Conservation (phyloP, 2,329 filamentous ascomycete species). For the Colletotrichum nymphaeae region DNA sequence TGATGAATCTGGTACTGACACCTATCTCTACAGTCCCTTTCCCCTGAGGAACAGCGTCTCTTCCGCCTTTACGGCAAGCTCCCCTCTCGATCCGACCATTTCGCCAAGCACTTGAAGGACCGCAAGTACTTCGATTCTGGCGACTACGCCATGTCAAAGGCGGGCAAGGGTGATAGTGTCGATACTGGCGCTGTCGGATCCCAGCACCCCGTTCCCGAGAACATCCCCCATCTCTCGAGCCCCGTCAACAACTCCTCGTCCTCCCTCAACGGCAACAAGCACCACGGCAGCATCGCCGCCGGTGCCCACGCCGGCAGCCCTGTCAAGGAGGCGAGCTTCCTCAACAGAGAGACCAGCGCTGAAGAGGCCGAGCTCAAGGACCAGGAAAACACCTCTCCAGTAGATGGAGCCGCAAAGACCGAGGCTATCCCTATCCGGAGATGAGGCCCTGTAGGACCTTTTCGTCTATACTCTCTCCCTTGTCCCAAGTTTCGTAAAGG, state of each 20-base stretch:
- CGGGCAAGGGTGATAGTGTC: constrained; percentile 93
- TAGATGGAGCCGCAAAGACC: constrained; percentile 38
- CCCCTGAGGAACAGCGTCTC: constrained; percentile 93
- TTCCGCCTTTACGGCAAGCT: constrained; percentile 98
- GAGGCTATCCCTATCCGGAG: constrained; percentile 74
- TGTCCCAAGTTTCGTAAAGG: constrained; percentile 23
- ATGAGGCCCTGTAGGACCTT: constrained; percentile 48
- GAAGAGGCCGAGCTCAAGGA: constrained; percentile 55
- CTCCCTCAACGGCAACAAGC: constrained; percentile 34
- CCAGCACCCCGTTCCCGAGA: constrained; percentile 93
- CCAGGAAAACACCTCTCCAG: constrained; percentile 19
- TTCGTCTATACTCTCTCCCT: constrained; percentile 25
- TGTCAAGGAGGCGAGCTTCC: constrained; percentile 89
- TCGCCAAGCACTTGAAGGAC: constrained; percentile 99
- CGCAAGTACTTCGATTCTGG: constrained; percentile 99
- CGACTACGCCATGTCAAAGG: constrained; percentile 96
- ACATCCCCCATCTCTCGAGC: constrained; percentile 89
- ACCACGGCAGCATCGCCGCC: constrained; percentile 38
- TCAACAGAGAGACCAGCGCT: constrained; percentile 83
- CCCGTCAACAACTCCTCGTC: constrained; percentile 58
- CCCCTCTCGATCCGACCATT: constrained; percentile 93
- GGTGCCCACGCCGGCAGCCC: constrained; percentile 78
- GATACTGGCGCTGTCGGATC: constrained; percentile 94
- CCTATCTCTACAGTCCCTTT: constrained; percentile 74
- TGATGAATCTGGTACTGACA: constrained; percentile 37